Percentiles rank a stretch among this genome's conserved stretches.
Conservation (phyloP, 2,329 filamentous ascomycete genomes). For the Talaromyces sp. region DNA sequence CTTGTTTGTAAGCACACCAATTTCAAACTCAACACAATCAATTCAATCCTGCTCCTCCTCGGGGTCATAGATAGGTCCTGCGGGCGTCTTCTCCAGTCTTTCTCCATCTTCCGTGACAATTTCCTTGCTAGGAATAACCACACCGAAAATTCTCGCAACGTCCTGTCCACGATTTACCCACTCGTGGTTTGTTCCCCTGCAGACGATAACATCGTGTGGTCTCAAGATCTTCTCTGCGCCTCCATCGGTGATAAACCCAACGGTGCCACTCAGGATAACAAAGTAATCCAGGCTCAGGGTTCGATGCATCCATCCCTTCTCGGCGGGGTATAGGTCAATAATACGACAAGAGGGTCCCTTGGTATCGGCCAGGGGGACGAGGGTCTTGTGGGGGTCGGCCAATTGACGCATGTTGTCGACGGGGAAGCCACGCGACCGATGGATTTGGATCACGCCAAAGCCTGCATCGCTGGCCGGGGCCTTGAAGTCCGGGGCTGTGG, state of each 20-base stretch:
- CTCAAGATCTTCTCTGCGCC: constrained; percentile 30
- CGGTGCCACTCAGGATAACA: constrained; percentile 30
- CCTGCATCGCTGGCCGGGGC: constrained; percentile 19
- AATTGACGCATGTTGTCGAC: constrained; percentile 26
- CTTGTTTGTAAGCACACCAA: too few species aligned
- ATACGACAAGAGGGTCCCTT: constrained; percentile 27
- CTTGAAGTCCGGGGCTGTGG: constrained; percentile 21
- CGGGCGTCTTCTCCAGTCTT: constrained; percentile 39
- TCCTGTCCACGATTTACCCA: constrained; percentile 48
- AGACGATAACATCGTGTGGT: constrained; percentile 34
- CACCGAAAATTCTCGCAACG: constrained; percentile 43
- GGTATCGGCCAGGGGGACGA: constrained; percentile 26
- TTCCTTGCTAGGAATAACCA: constrained; percentile 47
- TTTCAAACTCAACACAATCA: too few species aligned
- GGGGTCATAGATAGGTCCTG: constrained; percentile 24
- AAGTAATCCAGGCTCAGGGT: constrained; percentile 36
- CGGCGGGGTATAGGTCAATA: constrained; percentile 20
- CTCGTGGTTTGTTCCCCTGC: constrained; percentile 47
- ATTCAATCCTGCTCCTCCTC: constrained; percentile 17
- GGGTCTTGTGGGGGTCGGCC: constrained; percentile 23
- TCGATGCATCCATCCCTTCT: constrained; percentile 28
- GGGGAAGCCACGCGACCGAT: constrained; percentile 29
- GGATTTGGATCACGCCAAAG: constrained; percentile 32
- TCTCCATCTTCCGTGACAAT: constrained; percentile 42
- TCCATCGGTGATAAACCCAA: constrained; percentile 31